phyloP scores from a whole-genome alignment of 176 grass and related monocot genomes.

The Typha latifolia region DNA sequence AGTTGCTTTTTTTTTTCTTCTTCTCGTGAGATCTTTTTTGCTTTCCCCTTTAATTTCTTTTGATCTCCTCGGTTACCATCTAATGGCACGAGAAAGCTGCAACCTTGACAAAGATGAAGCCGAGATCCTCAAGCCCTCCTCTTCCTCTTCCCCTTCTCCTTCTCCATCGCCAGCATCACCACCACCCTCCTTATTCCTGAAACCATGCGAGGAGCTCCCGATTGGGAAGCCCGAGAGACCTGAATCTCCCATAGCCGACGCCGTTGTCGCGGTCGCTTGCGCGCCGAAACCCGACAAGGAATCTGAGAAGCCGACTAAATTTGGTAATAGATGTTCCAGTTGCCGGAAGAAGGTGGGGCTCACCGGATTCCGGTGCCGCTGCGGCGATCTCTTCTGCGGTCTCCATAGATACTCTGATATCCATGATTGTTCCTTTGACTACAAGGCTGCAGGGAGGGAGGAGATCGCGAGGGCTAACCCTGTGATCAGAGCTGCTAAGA shows the following conservation, averaged over 20 bases:
- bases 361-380: constrained; percentile 30
- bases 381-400: constrained; percentile 33
- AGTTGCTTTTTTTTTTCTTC: neutral
- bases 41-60: neutral
- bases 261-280: neutral
- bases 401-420: constrained; percentile 36
- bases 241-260: neutral
- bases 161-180: constrained; percentile 20
- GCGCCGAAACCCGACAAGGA: neutral
- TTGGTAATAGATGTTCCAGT: constrained; percentile 29
- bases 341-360: constrained; percentile 38
- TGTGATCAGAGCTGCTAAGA: constrained; percentile 35
- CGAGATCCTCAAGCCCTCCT: constrained; percentile 42
- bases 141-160: constrained; percentile 23
- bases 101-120: constrained; percentile 45
- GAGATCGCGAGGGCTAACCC: constrained; percentile 36
- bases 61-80: neutral
- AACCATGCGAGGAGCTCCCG: constrained; percentile 18
- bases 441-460: constrained; percentile 24
- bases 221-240: constrained; percentile 19
- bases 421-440: constrained; percentile 42
- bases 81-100: constrained; percentile 45
- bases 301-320: constrained; percentile 12
- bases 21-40: neutral
- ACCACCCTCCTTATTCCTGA: constrained; percentile 19